Conservation (phyloP, 768 basidiomycete genomes). For the Dioszegia crocea region DNA sequence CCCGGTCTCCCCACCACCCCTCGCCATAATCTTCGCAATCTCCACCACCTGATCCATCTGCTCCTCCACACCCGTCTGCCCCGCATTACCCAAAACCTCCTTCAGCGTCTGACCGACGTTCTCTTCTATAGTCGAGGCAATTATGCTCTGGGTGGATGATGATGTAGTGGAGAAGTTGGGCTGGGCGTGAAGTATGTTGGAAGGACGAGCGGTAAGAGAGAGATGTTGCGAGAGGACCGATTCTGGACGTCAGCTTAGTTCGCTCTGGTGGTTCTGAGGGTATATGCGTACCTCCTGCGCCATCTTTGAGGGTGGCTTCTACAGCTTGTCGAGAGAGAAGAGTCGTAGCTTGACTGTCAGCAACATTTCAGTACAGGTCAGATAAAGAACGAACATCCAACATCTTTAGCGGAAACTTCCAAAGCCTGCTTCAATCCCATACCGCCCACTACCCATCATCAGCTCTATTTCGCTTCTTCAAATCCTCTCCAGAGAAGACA, state of each 20-base stretch:
- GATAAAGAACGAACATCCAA: background rate
- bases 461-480: background rate
- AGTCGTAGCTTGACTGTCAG: background rate
- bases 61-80: slow-evolving; percentile 31
- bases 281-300: background rate
- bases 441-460: background rate
- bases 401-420: background rate
- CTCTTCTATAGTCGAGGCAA: slow-evolving; percentile 18
- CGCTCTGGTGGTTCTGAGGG: background rate
- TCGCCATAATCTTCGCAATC: slow-evolving; percentile 11
- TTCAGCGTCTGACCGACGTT: slow-evolving; percentile 18
- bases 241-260: background rate
- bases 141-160: slow-evolving; percentile 10
- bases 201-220: background rate
- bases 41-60: slow-evolving; percentile 20
- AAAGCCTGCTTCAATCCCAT: background rate
- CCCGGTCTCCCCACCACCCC: background rate
- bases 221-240: slow-evolving; percentile 17
- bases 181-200: background rate
- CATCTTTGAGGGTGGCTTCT: slow-evolving; percentile 1
- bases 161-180: slow-evolving; percentile 3
- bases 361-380: background rate
- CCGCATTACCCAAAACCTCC: slow-evolving; percentile 23
- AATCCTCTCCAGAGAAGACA: background rate
- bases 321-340: background rate